phyloP scores from a whole-genome alignment of 1,139 yeast genomes.

The Suhomyces yuchorum region DNA sequence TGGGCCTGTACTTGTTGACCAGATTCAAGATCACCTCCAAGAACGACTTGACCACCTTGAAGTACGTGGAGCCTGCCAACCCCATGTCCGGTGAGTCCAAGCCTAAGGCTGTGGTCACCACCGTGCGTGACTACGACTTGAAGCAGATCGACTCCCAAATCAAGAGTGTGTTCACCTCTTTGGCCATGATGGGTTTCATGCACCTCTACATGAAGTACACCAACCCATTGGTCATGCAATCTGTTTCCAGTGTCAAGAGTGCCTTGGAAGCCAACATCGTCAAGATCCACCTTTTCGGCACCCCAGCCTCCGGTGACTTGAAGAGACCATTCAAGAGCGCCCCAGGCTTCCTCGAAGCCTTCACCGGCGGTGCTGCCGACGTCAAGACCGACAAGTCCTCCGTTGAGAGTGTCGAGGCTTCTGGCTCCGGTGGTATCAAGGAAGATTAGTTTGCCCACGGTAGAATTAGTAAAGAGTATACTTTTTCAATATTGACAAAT shows the following conservation, averaged over 20 bases:
- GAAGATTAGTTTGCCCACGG: slow-evolving; percentile 57
- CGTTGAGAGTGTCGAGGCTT: slow-evolving; percentile 79
- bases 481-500: background rate
- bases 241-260: slow-evolving; percentile 84
- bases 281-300: slow-evolving; percentile 84
- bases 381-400: slow-evolving; percentile 83
- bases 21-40: slow-evolving; percentile 63
- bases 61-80: slow-evolving; percentile 86
- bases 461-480: background rate
- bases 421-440: slow-evolving; percentile 90
- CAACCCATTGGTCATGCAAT: slow-evolving; percentile 95
- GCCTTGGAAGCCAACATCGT: slow-evolving; percentile 92
- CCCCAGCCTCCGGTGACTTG: slow-evolving; percentile 85
- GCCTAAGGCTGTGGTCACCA: slow-evolving; percentile 80
- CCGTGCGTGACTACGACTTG: slow-evolving; percentile 92
- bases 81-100: slow-evolving; percentile 73
- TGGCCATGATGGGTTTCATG: slow-evolving; percentile 99
- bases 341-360: slow-evolving; percentile 72
- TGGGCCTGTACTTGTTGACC: slow-evolving; percentile 66
- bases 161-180: slow-evolving; percentile 81
- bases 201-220: slow-evolving; percentile 97
- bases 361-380: slow-evolving; percentile 56
- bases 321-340: slow-evolving; percentile 97
- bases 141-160: slow-evolving; percentile 78
- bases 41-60: slow-evolving; percentile 90